Base-by-base conservation (phyloP, 1,139 yeast genomes). In the Candida sanyaensis region DNA sequence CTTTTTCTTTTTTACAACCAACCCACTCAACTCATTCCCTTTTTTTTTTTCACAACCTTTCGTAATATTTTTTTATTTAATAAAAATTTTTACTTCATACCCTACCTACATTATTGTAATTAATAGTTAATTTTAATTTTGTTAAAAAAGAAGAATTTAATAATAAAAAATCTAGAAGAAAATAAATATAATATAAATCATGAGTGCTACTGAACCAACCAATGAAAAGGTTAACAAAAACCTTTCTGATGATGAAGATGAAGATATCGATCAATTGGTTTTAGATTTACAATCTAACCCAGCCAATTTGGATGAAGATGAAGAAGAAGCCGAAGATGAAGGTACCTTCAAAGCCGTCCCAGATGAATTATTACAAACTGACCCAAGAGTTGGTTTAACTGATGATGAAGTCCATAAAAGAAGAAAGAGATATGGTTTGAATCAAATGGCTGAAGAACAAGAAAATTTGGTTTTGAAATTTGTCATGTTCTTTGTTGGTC, bases 401-500 rank as follows among this genome's bases (percentile, higher is more conserved):
- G 73, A 83, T 53, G 96, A 88, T 46, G 97, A 92, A 68, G 96
- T 89, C 54, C 55, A 71, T 63, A 86, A 80, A 71, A 86, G 97
- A 82, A 83, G 96, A 77, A 91, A 89, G 88, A 89, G 87, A 82
- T 92, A 76, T 67, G 98, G 97, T 79, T 74, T 84, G 62, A 92
- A 92, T 75, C 93, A 88, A 77, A 89, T 92, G 96, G 86, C 92
- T 59, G 97, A 92, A 75, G 97, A 91, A 70, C 76, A 83, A 64
- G 96, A 89, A 76, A 88, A 88, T 76, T 58, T 88, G 74, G 64
- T 90, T 52, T 72, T 90, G 60, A 92, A 92, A 80, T 91, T 92
- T 71, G 68, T 88, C 65, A 84, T 85, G 90, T 92, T 90, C 81
- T 92, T 92, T 71, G 88, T 92, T 58, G 98, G 98, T 77, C 97